Base-by-base conservation (phyloP, 441 rosid species). In the Lepidium campestre region DNA sequence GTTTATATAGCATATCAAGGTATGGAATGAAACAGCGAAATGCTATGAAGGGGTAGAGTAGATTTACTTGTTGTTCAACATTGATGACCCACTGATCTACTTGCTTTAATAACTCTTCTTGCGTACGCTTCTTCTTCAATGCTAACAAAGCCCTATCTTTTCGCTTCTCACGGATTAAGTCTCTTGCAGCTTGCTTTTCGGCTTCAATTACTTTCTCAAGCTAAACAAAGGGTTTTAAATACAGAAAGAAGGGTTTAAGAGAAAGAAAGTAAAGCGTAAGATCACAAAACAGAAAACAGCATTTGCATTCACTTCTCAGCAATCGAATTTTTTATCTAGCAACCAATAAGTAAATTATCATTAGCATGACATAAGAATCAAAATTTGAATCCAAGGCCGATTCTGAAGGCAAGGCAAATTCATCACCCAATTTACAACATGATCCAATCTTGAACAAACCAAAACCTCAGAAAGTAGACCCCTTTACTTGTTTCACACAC, bases 51-150 rank as follows among this genome's bases (percentile, higher is more conserved):
- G 10, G 4, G 39, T 58, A 19, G 25, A 18, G 23, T 18, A 20
- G 5, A 69, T 69, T 80, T 70, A 93, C 98, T 75, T 93, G 97
- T 74, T 93, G 99, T 75, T 93, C 98, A 4, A 93, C 97, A 79
- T 93, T 93, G 71, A 91, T 84, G 67, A 93, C 79, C 98, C 97
- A 91, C 12, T 84, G 73, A 72, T 93, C 98, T 4, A 91, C 96
- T 80, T 93, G 95, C 79, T 90, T 89, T 79, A 93, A 70, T 42
- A 93, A 76, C 6, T 91, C 97, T 77, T 93, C 96, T 64, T 93
- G 97, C 1, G 97, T 62, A 56, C 73, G 90, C 83, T 93, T 93
- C 87, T 90, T 93, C 93, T 89, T 93, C 80, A 93, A 68, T 4
- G 94, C 97, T 48, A 90, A 73, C 82, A 93, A 78, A 14, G 98